These are phyloP conservation scores for Leccinellum albellum DNA, from an alignment of 768 basidiomycete species.

Conservation along the genomic window DNA sequence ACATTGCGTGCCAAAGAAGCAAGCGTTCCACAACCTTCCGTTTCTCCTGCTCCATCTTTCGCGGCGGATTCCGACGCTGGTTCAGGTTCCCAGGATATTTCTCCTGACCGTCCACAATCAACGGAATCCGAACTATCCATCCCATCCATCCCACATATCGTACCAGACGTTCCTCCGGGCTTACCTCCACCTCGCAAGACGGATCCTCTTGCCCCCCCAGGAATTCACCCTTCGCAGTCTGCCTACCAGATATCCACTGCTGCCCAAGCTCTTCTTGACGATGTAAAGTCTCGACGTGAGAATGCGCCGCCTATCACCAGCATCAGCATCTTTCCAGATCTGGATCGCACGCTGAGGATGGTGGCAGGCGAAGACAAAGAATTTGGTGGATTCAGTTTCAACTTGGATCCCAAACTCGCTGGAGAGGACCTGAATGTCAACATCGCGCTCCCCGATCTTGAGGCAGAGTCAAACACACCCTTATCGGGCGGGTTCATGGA, in stretches of 20 bases:
- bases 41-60: slow-evolving; percentile 45
- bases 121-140: slow-evolving; percentile 38
- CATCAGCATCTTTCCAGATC: slow-evolving; percentile 79
- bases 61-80: slow-evolving; percentile 49
- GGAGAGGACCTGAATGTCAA: slow-evolving; percentile 38
- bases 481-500: slow-evolving; percentile 66
- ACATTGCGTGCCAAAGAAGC: slow-evolving; percentile 39
- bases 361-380: slow-evolving; percentile 60
- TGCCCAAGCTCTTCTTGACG: slow-evolving; percentile 79
- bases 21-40: slow-evolving; percentile 36
- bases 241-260: slow-evolving; percentile 86
- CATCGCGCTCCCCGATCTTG: slow-evolving; percentile 47
- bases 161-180: slow-evolving; percentile 49
- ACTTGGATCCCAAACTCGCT: slow-evolving; percentile 75
- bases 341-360: slow-evolving; percentile 78
- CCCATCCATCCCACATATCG: slow-evolving; percentile 44
- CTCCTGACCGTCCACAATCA: slow-evolving; percentile 39
- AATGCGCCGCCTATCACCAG: slow-evolving; percentile 39
- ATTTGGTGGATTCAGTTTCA: slow-evolving; percentile 79
- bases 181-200: slow-evolving; percentile 43
- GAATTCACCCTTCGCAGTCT: slow-evolving; percentile 39
- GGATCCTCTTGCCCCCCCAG: slow-evolving; percentile 47
- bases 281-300: slow-evolving; percentile 74
- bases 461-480: slow-evolving; percentile 45
- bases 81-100: slow-evolving; percentile 41